These are phyloP conservation scores for Candida coleopterorum DNA, from an alignment of 805 yeast genomes.

Conservation along the genomic window DNA sequence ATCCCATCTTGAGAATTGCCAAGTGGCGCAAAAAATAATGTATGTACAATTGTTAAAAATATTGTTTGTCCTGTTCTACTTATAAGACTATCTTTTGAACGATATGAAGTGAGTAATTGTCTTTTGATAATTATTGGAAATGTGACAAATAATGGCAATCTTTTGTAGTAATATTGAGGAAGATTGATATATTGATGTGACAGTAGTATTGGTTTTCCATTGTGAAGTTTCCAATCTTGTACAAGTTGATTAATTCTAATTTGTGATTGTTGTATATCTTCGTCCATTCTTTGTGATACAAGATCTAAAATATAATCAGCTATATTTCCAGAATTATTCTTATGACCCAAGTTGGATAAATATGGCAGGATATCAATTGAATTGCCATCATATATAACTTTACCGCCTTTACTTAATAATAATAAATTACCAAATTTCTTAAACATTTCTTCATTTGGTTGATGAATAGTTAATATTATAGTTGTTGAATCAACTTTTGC, in stretches of 20 bases:
- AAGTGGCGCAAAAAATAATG: constrained; percentile 55
- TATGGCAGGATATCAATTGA: constrained; percentile 42
- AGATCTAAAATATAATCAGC: constrained; percentile 75
- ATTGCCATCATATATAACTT: constrained; percentile 62
- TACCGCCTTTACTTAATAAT: constrained; percentile 68
- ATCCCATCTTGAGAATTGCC: constrained; percentile 44
- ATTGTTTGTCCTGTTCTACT: constrained; percentile 63
- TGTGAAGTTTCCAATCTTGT: constrained; percentile 25
- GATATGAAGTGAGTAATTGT: constrained; percentile 28
- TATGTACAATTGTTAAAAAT: constrained; percentile 58
- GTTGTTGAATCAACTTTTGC: constrained; percentile 60
- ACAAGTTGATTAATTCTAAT: constrained; percentile 23
- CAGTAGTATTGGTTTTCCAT: constrained; percentile 5
- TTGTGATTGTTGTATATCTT: constrained; percentile 16
- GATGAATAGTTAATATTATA: constrained; percentile 72
- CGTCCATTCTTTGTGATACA: constrained; percentile 43
- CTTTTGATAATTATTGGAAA: constrained; percentile 28
- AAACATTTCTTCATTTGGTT: constrained; percentile 69
- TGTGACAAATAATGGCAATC: constrained; percentile 21
- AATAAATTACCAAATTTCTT: constrained; percentile 65
- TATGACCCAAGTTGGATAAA: constrained; percentile 44
- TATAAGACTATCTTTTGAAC: constrained; percentile 50
- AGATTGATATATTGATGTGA: constrained; percentile 36
- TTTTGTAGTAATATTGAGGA: constrained; percentile 33
- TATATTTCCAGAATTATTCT: constrained; percentile 47